Conservation (phyloP, 306 rosid genomes). For the Citrullus colocynthis region DNA sequence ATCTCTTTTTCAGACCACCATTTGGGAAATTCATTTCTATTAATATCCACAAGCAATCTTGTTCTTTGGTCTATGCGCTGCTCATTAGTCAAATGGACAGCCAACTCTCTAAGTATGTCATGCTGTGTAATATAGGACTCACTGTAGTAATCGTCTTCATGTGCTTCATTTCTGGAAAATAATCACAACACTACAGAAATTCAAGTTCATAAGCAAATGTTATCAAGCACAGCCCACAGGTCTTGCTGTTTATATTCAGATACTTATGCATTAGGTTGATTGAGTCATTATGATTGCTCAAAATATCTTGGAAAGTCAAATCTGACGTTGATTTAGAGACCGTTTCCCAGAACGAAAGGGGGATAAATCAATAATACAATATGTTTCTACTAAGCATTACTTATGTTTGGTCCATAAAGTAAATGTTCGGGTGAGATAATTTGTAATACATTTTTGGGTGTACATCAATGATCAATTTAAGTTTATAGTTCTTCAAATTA, state of each 20-base stretch:
- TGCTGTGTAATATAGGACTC: slow-evolving; percentile 38
- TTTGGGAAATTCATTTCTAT: slow-evolving; percentile 29
- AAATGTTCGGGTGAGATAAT: neutral
- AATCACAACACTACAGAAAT: neutral
- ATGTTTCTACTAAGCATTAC: neutral
- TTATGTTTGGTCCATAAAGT: neutral
- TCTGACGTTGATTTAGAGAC: neutral
- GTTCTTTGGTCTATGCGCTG: slow-evolving; percentile 20
- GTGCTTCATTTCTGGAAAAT: slow-evolving; percentile 18
- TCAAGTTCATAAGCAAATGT: neutral
- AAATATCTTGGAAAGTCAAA: neutral
- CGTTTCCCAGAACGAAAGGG: neutral
- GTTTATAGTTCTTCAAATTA: neutral
- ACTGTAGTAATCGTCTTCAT: slow-evolving; percentile 24
- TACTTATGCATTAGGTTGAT: neutral
- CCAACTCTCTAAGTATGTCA: slow-evolving; percentile 57
- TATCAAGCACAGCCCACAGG: neutral
- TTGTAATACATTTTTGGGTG: neutral
- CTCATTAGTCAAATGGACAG: slow-evolving; percentile 23
- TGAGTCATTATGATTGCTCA: neutral
- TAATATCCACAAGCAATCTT: slow-evolving; percentile 30
- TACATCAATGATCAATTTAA: neutral
- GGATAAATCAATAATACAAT: neutral
- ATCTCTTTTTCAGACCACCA: slow-evolving; percentile 36
- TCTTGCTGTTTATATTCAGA: neutral